These are phyloP conservation scores for Vitis riparia DNA, from an alignment of 164 flowering plant species.

Conservation along the genomic window DNA sequence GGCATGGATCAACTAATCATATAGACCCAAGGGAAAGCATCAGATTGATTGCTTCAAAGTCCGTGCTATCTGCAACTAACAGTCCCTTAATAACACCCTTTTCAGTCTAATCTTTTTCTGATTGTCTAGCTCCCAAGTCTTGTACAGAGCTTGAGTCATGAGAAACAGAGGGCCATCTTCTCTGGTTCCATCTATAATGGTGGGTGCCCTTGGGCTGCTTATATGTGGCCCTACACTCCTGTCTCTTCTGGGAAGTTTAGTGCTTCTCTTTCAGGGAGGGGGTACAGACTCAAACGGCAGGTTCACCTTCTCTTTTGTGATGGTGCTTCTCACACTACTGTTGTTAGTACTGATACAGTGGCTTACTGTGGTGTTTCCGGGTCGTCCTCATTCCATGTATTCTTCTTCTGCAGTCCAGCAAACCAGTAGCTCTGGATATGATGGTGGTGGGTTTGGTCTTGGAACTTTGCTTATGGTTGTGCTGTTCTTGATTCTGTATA, in stretches of 20 bases:
- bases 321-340: too few relatives aligned
- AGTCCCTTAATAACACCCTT: too few relatives aligned
- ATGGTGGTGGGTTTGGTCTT: constrained; percentile 26
- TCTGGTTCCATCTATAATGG: constrained; percentile 38
- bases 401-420: too few relatives aligned
- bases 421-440: too few relatives aligned
- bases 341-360: too few relatives aligned
- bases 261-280: neutral
- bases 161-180: constrained; percentile 43
- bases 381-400: too few relatives aligned
- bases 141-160: constrained; percentile 9
- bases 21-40: neutral
- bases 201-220: constrained; percentile 29
- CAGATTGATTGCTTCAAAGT: neutral
- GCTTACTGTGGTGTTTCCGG: too few relatives aligned
- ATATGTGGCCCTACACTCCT: constrained; percentile 25
- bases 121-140: neutral
- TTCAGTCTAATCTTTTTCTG: too few relatives aligned
- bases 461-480: constrained; percentile 26
- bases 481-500: constrained; percentile 41
- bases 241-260: constrained; percentile 4
- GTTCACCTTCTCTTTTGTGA: too few relatives aligned
- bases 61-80: too few relatives aligned
- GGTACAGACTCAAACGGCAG: too few relatives aligned
- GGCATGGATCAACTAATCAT: constrained; percentile 10